These are phyloP conservation scores for Cryptococcus hybrid DNA, from an alignment of 1,284 basidiomycete genomes.

Conservation along the genomic window DNA sequence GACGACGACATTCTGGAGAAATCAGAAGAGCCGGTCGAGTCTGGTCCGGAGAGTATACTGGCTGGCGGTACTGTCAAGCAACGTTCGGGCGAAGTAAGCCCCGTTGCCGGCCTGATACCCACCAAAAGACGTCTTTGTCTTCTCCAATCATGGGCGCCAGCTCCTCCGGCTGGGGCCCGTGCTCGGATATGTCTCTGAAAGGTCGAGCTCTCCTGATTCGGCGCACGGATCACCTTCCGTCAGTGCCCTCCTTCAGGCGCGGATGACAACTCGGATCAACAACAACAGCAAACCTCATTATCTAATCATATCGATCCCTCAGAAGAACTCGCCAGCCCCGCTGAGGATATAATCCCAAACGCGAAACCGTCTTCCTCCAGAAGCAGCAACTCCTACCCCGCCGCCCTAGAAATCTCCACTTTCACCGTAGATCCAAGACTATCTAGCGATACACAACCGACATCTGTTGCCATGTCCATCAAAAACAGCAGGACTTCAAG, in stretches of 20 bases:
- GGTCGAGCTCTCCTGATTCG: not conserved
- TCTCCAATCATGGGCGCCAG: conserved; percentile 11
- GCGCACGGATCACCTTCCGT: not conserved
- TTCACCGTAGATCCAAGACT: not conserved
- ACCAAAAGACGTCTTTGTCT: not conserved
- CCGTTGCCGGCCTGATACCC: too few species aligned
- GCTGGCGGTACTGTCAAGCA: too few species aligned
- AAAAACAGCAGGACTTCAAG: not conserved
- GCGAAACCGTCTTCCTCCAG: not conserved
- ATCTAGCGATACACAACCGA: not conserved
- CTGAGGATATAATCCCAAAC: too few species aligned
- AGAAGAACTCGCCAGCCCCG: too few species aligned
- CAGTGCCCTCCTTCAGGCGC: too few species aligned
- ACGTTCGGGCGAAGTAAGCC: not conserved
- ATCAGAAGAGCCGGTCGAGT: not conserved
- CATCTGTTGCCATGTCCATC: not conserved
- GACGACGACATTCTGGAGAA: not conserved
- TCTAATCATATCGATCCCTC: too few species aligned
- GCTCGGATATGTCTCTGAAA: conserved; percentile 29
- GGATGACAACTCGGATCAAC: too few species aligned
- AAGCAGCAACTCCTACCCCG: not conserved
- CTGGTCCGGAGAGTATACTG: not conserved
- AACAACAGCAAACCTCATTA: too few species aligned
- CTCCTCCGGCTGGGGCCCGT: conserved; percentile 33
- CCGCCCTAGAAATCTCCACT: not conserved